These are phyloP conservation scores for Rhodomyrtus psidioides DNA, from an alignment of 441 rosid species.

Conservation along the genomic window DNA sequence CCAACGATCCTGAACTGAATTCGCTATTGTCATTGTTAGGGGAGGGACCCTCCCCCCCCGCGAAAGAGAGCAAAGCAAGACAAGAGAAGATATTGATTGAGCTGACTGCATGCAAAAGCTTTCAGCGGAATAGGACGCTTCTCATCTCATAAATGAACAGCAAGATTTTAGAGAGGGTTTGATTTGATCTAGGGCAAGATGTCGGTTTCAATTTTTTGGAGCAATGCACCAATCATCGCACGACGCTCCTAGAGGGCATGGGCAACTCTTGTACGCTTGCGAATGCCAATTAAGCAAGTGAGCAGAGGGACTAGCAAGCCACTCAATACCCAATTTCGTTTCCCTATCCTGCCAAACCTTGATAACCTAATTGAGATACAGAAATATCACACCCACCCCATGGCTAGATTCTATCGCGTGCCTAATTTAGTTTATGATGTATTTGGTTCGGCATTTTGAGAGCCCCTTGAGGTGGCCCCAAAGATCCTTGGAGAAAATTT, in stretches of 20 bases:
- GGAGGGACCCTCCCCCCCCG: neutral
- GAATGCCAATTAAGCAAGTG: neutral
- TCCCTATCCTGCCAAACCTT: neutral
- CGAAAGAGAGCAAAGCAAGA: neutral
- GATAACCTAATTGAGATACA: neutral
- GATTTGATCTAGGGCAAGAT: neutral
- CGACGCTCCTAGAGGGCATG: conserved; percentile 3
- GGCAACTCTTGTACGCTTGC: conserved; percentile 13
- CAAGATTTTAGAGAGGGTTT: neutral
- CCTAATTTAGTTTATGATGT: neutral
- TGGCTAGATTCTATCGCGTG: neutral
- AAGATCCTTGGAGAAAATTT: no score
- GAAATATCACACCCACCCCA: neutral
- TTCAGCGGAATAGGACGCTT: neutral
- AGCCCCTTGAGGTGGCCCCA: no score
- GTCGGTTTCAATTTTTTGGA: neutral
- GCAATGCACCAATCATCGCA: neutral
- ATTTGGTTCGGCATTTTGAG: no score
- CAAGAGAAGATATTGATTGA: neutral
- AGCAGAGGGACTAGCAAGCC: neutral
- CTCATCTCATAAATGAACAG: neutral
- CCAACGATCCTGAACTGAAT: neutral
- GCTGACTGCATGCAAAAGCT: neutral
- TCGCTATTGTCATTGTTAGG: neutral
- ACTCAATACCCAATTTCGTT: neutral